A percentile compares a stretch with the other conserved stretches of the same genome.
These are phyloP conservation scores for Trypanosomatidae sp. DNA, from an alignment of 208 protist genomes.

Conservation along the genomic window DNA sequence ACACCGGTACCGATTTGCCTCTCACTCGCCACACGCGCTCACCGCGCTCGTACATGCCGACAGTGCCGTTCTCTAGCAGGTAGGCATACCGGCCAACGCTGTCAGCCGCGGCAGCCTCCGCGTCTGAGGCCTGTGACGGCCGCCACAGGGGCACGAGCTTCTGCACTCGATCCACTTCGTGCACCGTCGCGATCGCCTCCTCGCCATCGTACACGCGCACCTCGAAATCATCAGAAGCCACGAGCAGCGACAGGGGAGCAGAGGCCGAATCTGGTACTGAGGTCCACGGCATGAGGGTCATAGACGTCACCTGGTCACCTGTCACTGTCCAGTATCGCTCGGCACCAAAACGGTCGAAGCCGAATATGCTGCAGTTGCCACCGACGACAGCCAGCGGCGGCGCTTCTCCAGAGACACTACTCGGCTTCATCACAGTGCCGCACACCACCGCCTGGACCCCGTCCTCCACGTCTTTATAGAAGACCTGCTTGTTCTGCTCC, in stretches of 20 bases:
- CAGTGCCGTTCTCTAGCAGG: slow-evolving; percentile 89
- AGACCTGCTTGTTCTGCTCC: slow-evolving; percentile 90
- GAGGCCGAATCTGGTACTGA: neutral
- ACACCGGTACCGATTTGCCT: slow-evolving; percentile 71
- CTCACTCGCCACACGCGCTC: slow-evolving; percentile 91
- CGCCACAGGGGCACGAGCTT: slow-evolving; percentile 44
- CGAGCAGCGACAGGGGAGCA: slow-evolving; percentile 62
- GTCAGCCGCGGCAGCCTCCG: neutral
- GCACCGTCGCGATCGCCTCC: slow-evolving; percentile 78
- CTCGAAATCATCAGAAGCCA: slow-evolving; percentile 94
- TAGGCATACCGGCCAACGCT: slow-evolving; percentile 82
- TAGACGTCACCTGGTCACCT: slow-evolving; percentile 90
- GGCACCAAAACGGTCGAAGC: slow-evolving; percentile 84
- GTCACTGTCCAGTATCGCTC: slow-evolving; percentile 96
- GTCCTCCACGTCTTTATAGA: slow-evolving; percentile 93
- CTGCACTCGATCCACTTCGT: slow-evolving; percentile 82
- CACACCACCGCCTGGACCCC: slow-evolving; percentile 87
- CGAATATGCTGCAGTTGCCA: slow-evolving; percentile 95
- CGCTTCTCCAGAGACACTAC: slow-evolving; percentile 3
- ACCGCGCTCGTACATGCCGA: slow-evolving; percentile 88
- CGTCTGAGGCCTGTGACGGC: neutral
- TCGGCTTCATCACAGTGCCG: slow-evolving; percentile 46
- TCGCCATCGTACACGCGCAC: slow-evolving; percentile 92
- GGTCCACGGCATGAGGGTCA: slow-evolving; percentile 81
- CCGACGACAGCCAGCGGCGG: slow-evolving; percentile 85